These are phyloP conservation scores for Phlebopus sp. DNA, from an alignment of 1,284 basidiomycete species.

Conservation along the genomic window DNA sequence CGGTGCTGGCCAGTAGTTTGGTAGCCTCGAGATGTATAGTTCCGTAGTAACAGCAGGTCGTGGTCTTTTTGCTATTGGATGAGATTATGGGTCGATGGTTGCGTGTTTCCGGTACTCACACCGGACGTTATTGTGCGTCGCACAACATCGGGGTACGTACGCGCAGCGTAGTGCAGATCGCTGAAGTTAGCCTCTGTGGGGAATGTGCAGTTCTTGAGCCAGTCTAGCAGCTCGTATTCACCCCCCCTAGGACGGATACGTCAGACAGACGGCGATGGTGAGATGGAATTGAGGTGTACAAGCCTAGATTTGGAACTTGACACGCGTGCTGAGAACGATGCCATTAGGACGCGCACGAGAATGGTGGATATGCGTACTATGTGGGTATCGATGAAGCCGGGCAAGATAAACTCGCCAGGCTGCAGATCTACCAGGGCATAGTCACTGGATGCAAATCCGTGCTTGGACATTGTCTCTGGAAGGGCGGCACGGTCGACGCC, in stretches of 20 bases:
- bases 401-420: constrained; percentile 78
- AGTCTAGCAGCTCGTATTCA: constrained; percentile 86
- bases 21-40: constrained; percentile 82
- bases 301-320: constrained; percentile 83
- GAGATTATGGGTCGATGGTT: background rate
- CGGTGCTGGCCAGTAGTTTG: constrained; percentile 77
- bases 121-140: constrained; percentile 73
- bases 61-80: constrained; percentile 56
- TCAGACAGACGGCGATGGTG: constrained; percentile 5
- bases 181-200: constrained; percentile 83
- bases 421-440: constrained; percentile 39
- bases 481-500: constrained; percentile 47
- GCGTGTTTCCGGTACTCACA: constrained; percentile 43
- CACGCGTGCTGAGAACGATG: constrained; percentile 68
- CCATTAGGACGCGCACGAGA: background rate
- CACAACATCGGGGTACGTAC: constrained; percentile 74
- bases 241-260: constrained; percentile 52
- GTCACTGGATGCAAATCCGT: constrained; percentile 25
- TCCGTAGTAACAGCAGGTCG: constrained; percentile 91
- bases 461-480: constrained; percentile 44
- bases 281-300: constrained; percentile 39
- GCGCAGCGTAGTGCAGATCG: constrained; percentile 70
- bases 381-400: constrained; percentile 90
- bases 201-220: constrained; percentile 87
- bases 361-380: constrained; percentile 48